Evolutionary conservation across 139 green algal species (phyloP).

Genomic region (Deuterostichococcus epilithicus): DNA sequence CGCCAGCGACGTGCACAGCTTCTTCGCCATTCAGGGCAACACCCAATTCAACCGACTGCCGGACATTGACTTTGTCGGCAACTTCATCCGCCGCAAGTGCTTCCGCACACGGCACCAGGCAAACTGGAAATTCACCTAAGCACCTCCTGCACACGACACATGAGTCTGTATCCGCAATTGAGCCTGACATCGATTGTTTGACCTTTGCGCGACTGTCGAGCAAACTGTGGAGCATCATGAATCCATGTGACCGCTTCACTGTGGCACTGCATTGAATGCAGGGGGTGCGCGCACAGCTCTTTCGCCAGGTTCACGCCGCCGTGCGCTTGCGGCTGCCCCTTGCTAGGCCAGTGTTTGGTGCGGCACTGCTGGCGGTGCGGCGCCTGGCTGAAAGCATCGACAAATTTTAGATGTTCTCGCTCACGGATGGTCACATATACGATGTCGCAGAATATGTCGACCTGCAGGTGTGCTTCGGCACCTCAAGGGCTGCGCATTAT

Average conservation of each 20-base stretch:
- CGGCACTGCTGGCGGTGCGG: background rate
- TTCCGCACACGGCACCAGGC: background rate
- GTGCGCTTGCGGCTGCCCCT: background rate
- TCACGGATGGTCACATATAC: background rate
- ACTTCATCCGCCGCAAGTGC: background rate
- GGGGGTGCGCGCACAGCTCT: background rate
- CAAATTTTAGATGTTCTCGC: background rate
- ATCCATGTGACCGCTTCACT: no score
- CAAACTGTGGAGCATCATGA: no score
- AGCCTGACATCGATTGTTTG: no score
- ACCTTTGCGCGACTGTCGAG: no score
- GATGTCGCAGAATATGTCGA: background rate
- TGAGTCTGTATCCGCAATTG: no score
- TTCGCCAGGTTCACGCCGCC: background rate
- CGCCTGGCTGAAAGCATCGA: background rate
- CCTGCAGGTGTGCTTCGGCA: background rate
- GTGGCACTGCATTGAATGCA: background rate
- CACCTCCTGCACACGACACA: no score
- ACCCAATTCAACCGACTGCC: background rate
- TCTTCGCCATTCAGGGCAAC: no score
- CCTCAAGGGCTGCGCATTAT: no score
- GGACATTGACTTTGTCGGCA: background rate
- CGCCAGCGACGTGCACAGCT: no score
- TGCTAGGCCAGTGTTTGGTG: background rate
- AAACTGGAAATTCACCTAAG: no score